These are phyloP conservation scores for Acanthamoeba pearcei DNA, from an alignment of 208 protist species.

Conservation along the genomic window DNA sequence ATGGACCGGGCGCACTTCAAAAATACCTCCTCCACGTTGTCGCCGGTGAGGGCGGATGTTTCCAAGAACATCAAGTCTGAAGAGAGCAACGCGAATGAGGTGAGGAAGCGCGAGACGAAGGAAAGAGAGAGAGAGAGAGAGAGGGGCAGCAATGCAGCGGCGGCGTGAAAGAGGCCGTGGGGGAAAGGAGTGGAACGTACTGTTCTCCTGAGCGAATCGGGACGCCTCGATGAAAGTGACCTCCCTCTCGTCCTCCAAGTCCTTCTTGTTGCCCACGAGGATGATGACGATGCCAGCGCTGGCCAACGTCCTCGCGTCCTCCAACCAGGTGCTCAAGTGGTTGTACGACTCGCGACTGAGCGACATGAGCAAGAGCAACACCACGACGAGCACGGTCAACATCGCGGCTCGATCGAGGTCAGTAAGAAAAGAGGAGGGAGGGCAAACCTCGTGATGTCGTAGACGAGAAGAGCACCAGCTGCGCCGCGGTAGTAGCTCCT, in stretches of 20 bases:
- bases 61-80: constrained; percentile 95
- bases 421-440: neutral
- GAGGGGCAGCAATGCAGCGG: neutral
- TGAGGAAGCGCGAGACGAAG: neutral
- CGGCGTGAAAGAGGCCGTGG: neutral
- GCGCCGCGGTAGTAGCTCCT: constrained; percentile 97
- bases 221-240: constrained; percentile 87
- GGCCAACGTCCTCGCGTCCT: constrained; percentile 80
- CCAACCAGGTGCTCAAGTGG: constrained; percentile 84
- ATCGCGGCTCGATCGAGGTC: neutral
- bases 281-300: constrained; percentile 83
- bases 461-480: constrained; percentile 96
- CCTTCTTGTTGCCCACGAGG: constrained; percentile 86
- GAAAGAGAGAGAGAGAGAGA: neutral
- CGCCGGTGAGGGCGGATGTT: constrained; percentile 94
- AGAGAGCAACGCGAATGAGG: neutral
- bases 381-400: neutral
- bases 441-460: constrained; percentile 92
- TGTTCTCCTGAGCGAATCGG: constrained; percentile 87
- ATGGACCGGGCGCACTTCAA: constrained; percentile 89
- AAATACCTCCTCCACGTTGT: constrained; percentile 96
- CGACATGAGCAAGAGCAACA: neutral
- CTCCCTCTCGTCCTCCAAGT: constrained; percentile 83
- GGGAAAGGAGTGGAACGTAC: constrained; percentile 45
- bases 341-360: constrained; percentile 84